Conservation (phyloP, 2,329 filamentous ascomycete genomes). For the Fusarium longipes region DNA sequence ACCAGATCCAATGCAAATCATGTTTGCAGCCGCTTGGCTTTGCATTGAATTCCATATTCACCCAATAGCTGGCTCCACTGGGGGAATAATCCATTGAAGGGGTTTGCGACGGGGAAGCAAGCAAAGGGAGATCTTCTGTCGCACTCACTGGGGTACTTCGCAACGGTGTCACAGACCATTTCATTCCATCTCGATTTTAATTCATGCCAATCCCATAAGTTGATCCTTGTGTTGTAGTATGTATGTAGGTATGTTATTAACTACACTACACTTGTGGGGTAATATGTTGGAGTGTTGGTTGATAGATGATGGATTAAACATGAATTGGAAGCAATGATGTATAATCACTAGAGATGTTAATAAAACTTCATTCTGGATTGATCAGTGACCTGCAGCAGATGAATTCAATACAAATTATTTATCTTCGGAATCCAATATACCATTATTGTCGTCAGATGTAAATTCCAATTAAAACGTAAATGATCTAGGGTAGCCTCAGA, state of each 20-base stretch:
- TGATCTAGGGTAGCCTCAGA: slow-evolving; percentile 11
- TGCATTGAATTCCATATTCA: slow-evolving; percentile 31
- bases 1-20: slow-evolving; percentile 37
- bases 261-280: neutral
- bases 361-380: neutral
- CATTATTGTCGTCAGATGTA: neutral
- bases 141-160: neutral
- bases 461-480: neutral
- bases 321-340: neutral
- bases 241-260: too few species aligned
- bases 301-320: neutral
- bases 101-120: neutral
- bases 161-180: slow-evolving; percentile 20
- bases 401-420: neutral
- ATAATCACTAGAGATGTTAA: neutral
- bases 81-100: neutral
- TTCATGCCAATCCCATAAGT: neutral
- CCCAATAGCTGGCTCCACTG: neutral
- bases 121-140: neutral
- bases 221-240: neutral
- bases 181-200: neutral
- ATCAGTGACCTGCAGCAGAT: fast-evolving
- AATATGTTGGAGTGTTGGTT: neutral
- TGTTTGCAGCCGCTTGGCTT: slow-evolving; percentile 36
- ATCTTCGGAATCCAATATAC: neutral